Percentiles rank a stretch among this genome's conserved stretches.
phyloP scores from a whole-genome alignment of 1,284 basidiomycete genomes.

The Irpex rosettiformis region DNA sequence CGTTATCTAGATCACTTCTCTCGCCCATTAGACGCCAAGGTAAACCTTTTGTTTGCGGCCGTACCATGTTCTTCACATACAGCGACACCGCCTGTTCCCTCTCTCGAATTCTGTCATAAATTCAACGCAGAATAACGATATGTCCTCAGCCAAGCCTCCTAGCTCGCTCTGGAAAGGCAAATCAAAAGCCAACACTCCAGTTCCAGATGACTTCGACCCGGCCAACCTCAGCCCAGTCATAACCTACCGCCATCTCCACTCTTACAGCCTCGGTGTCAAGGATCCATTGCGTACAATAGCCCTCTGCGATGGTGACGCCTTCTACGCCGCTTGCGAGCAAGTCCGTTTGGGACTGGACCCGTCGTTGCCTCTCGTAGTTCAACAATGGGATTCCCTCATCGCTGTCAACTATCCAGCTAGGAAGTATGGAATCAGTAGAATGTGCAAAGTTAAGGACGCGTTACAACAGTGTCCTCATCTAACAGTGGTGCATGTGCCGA shows the following conservation, averaged over 20 bases:
- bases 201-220: slow-evolving; percentile 30
- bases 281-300: slow-evolving; percentile 79
- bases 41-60: not conserved
- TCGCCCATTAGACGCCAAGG: not conserved
- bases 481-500: slow-evolving; percentile 89
- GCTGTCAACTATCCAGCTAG: slow-evolving; percentile 96
- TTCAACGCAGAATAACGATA: not conserved
- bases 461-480: slow-evolving; percentile 85
- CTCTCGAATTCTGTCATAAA: slow-evolving; percentile 1
- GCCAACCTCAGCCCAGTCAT: slow-evolving; percentile 61
- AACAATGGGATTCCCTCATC: slow-evolving; percentile 90
- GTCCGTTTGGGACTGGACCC: slow-evolving; percentile 74
- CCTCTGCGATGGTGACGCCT: slow-evolving; percentile 92
- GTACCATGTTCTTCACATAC: not conserved
- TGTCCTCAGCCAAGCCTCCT: slow-evolving; percentile 7
- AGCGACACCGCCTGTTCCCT: not conserved
- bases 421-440: slow-evolving; percentile 84
- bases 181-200: slow-evolving; percentile 34
- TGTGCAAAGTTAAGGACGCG: slow-evolving; percentile 78
- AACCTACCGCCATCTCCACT: slow-evolving; percentile 71
- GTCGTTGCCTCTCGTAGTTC: slow-evolving; percentile 81
- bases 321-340: slow-evolving; percentile 91
- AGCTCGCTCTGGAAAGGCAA: slow-evolving; percentile 45
- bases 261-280: slow-evolving; percentile 58
- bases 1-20: not conserved